Percentiles rank a stretch among this genome's conserved stretches.
These are phyloP conservation scores for Ascoidea rubescens DNA, from an alignment of 805 yeast genomes.

Conservation along the genomic window DNA sequence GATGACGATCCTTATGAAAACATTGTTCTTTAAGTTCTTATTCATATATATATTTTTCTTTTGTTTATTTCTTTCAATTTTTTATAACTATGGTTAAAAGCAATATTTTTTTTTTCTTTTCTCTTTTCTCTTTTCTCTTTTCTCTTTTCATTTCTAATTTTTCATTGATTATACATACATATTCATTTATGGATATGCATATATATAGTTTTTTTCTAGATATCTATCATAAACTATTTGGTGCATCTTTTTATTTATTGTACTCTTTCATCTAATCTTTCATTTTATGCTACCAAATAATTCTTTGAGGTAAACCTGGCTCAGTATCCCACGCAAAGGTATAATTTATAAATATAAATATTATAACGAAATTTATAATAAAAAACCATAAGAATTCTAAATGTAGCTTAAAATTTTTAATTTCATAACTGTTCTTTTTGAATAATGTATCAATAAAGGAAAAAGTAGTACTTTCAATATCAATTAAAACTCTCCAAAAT, in stretches of 20 bases:
- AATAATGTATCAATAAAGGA: too few species aligned
- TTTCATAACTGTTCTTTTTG: neutral
- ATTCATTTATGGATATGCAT: too few species aligned
- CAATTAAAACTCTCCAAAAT: slow-evolving; percentile 52
- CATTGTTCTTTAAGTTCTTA: neutral
- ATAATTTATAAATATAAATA: slow-evolving; percentile 40
- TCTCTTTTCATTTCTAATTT: too few species aligned
- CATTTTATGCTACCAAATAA: slow-evolving; percentile 62
- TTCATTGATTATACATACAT: too few species aligned
- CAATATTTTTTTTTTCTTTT: too few species aligned
- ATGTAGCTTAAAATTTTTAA: slow-evolving; percentile 22
- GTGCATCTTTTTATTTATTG: too few species aligned
- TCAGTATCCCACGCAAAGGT: slow-evolving; percentile 62
- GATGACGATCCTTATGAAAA: neutral
- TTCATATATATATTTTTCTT: too few species aligned
- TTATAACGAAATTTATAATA: slow-evolving; percentile 37
- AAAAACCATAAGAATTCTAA: slow-evolving; percentile 53
- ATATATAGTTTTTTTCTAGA: too few species aligned
- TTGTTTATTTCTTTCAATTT: too few species aligned
- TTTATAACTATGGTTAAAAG: too few species aligned
- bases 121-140: neutral
- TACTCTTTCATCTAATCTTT: too few species aligned
- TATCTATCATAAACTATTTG: too few species aligned
- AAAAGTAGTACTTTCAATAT: slow-evolving; percentile 16
- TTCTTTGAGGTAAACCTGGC: slow-evolving; percentile 47